These are phyloP conservation scores for Aspergillus latus DNA, from an alignment of 2,329 filamentous ascomycete genomes.

Conservation along the genomic window DNA sequence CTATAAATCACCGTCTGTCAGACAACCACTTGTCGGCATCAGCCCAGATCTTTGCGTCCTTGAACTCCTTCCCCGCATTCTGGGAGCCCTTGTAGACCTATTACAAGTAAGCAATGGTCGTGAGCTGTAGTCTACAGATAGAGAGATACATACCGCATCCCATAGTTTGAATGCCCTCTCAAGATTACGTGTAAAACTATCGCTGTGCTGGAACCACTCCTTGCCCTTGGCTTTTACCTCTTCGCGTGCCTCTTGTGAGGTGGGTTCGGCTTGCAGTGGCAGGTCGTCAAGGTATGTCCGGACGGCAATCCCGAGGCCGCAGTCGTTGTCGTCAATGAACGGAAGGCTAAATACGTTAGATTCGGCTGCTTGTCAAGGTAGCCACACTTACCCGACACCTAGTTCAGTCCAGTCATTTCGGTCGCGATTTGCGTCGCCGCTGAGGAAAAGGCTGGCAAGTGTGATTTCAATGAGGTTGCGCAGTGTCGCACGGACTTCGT, in stretches of 20 bases:
- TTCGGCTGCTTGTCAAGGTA: background rate
- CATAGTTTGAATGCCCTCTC: conserved; percentile 62
- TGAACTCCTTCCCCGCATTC: conserved; percentile 52
- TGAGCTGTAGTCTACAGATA: background rate
- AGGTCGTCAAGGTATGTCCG: conserved; percentile 54
- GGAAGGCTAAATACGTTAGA: conserved; percentile 35
- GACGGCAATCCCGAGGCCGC: conserved; percentile 49
- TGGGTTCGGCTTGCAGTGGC: conserved; percentile 57
- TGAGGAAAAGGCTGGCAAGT: conserved; percentile 75
- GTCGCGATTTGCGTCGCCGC: conserved; percentile 72
- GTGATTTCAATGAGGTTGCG: conserved; percentile 84
- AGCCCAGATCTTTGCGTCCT: conserved; percentile 57
- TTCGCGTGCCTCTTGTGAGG: conserved; percentile 49
- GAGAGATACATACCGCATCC: conserved; percentile 58
- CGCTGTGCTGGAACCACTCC: conserved; percentile 62
- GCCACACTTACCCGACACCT: conserved; percentile 63
- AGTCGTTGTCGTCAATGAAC: conserved; percentile 47
- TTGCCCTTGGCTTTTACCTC: conserved; percentile 54
- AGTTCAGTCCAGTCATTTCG: conserved; percentile 67
- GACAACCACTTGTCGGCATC: conserved; percentile 61
- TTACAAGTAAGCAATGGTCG: background rate
- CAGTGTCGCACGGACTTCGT: conserved; percentile 73
- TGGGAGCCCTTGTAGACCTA: conserved; percentile 61
- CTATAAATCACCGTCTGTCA: conserved; percentile 33
- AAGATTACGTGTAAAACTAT: conserved; percentile 59